phyloP scores from a whole-genome alignment of 1,139 yeast species.

The Yamadazyma atlantica region DNA sequence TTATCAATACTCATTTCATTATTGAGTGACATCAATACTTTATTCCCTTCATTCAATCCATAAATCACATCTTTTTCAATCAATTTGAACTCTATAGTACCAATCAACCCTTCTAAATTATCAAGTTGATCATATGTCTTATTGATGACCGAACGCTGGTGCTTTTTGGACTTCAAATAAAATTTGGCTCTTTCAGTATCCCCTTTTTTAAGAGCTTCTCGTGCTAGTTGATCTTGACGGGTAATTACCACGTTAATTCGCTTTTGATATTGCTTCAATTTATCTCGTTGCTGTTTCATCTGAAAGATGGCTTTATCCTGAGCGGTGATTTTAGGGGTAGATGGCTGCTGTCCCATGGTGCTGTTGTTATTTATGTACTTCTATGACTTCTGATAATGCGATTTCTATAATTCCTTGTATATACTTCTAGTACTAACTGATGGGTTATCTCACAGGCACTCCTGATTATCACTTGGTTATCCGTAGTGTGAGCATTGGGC shows the following conservation, averaged over 20 bases:
- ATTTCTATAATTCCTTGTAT: no score
- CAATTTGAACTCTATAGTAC: slow-evolving; percentile 82
- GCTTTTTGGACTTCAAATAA: slow-evolving; percentile 74
- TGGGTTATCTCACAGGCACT: background rate
- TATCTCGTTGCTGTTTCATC: slow-evolving; percentile 84
- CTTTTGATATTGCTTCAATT: slow-evolving; percentile 70
- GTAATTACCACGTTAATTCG: slow-evolving; percentile 56
- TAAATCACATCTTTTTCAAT: slow-evolving; percentile 82
- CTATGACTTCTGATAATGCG: no score
- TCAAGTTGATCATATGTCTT: slow-evolving; percentile 78
- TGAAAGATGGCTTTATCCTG: slow-evolving; percentile 87
- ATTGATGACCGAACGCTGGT: slow-evolving; percentile 67
- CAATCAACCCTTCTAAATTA: slow-evolving; percentile 69
- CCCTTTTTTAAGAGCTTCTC: slow-evolving; percentile 52
- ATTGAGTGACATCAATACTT: slow-evolving; percentile 71
- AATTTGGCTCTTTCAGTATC: slow-evolving; percentile 63
- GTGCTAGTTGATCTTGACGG: slow-evolving; percentile 60
- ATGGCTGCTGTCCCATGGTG: slow-evolving; percentile 47
- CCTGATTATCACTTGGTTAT: no score
- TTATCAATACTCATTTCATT: slow-evolving; percentile 73
- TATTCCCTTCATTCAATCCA: slow-evolving; percentile 80
- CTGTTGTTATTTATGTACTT: background rate
- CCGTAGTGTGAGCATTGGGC: background rate
- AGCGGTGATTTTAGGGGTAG: slow-evolving; percentile 63
- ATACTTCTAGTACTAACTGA: no score